Evolutionary conservation across 345 rosid genomes (phyloP).

Genomic region (Combretum micranthum): DNA sequence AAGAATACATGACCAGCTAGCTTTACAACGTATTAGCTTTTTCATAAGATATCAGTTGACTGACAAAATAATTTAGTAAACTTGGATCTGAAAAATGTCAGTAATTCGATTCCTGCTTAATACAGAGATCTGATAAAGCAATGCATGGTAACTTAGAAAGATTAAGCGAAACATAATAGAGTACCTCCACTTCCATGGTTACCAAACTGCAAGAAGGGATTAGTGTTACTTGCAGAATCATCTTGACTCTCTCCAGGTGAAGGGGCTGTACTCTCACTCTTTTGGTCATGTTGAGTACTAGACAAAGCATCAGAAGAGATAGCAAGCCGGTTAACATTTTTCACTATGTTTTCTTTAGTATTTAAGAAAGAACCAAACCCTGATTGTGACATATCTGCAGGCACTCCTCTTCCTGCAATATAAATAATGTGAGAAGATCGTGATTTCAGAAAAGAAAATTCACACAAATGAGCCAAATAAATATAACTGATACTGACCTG

Average conservation of each 20-base stretch:
- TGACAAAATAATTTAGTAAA: too few species aligned
- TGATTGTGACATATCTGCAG: slow-evolving; percentile 34
- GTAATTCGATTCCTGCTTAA: too few species aligned
- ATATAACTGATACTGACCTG: slow-evolving; percentile 42
- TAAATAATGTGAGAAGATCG: slow-evolving; percentile 15
- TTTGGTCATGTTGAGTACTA: slow-evolving; percentile 31
- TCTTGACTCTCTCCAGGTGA: slow-evolving; percentile 37
- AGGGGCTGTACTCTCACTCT: slow-evolving; percentile 29
- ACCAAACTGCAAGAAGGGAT: slow-evolving; percentile 63
- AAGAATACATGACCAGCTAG: too few species aligned
- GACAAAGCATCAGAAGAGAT: slow-evolving; percentile 39
- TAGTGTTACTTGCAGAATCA: slow-evolving; percentile 25
- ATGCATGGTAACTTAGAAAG: background rate
- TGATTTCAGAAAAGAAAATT: background rate
- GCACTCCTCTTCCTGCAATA: slow-evolving; percentile 44
- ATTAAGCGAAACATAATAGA: slow-evolving; percentile 6
- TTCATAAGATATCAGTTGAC: too few species aligned
- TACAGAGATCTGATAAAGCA: background rate
- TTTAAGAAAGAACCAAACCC: slow-evolving; percentile 38
- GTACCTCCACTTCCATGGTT: slow-evolving; percentile 75
- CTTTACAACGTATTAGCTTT: too few species aligned
- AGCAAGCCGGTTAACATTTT: slow-evolving; percentile 41
- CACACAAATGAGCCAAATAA: slow-evolving; percentile 2
- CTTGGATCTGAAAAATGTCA: too few species aligned
- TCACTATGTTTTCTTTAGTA: slow-evolving; percentile 34